Evolutionary conservation across 257 asterid species (phyloP), one percentile per base, ranked within the genome.

Genomic region (Nicotiana knightiana): DNA sequence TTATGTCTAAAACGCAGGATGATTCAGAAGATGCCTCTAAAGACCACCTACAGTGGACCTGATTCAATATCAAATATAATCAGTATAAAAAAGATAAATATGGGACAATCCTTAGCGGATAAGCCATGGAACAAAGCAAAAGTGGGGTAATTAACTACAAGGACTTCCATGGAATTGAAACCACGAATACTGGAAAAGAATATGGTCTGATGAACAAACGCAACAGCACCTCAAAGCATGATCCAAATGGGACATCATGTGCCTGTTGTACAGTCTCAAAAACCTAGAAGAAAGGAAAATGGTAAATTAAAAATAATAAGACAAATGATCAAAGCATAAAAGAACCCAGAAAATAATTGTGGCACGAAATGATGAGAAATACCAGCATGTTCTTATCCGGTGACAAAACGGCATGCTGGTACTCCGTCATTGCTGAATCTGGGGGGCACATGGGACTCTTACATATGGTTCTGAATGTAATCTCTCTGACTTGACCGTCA

Each of bases 381-480:
- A 95, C 98, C 97, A 95, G 92, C 67, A 81, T 87, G 77, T 88
- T 92, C 81, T 88, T 95, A 86, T 95, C 99, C 48, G 87, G 84
- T 35, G 96, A 91, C 46, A 93, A 86, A 82, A 89, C 86, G 77
- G 57, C 86, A 84, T 92, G 98, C 82, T 95, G 97, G 87, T 86
- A 85, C 89, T 95, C 99, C 11, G 96, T 92, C 89, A 95, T 91
- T 76, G 97, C 94, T 67, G 97, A 93, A 89, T 95, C 97, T 46
- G 98, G 97, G 83, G 98, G 98, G 83, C 99, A 95, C 95, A 95
- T 90, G 15, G 99, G 97, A 83, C 93, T 92, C 80, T 92, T 87
- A 77, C 98, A 95, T 88, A 93, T 83, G 67, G 92, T 86, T 87
- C 93, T 90, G 82, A 88, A 89, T 66, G 90, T 90, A 83, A 93